phyloP scores from a whole-genome alignment of 805 yeast genomes.

The Lachancea fermentati region DNA sequence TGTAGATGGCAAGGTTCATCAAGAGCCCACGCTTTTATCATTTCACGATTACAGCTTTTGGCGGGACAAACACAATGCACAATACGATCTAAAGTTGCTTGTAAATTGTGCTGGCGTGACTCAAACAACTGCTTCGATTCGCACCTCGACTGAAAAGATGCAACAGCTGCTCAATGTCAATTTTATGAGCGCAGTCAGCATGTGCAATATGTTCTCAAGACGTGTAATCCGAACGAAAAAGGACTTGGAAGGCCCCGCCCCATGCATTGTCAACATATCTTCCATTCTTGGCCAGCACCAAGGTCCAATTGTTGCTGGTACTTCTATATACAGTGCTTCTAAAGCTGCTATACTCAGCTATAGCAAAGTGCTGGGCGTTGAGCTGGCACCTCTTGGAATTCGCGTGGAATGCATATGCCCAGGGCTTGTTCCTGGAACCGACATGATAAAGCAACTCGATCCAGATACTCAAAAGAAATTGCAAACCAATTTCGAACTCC shows the following conservation, averaged over 20 bases:
- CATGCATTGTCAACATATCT: constrained; percentile 26
- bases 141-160: constrained; percentile 14
- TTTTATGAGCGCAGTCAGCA: constrained; percentile 22
- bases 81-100: constrained; percentile 18
- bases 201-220: constrained; percentile 19
- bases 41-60: not conserved
- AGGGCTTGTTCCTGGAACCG: constrained; percentile 24
- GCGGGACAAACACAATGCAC: constrained; percentile 1
- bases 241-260: constrained; percentile 7
- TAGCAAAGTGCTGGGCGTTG: constrained; percentile 20
- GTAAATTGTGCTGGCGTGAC: constrained; percentile 32
- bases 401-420: constrained; percentile 16
- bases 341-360: constrained; percentile 29
- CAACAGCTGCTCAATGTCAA: constrained; percentile 24
- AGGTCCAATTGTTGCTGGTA: constrained; percentile 21
- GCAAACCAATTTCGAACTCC: not conserved
- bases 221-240: constrained; percentile 20
- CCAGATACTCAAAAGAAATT: constrained; percentile 4
- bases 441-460: constrained; percentile 19
- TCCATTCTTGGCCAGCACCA: constrained; percentile 21
- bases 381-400: constrained; percentile 18
- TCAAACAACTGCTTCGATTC: constrained; percentile 22
- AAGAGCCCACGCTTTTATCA: not conserved
- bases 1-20: not conserved
- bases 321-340: constrained; percentile 29